Evolutionary conservation across 2,329 filamentous ascomycete genomes (phyloP), one percentile per base, ranked within the genome.

Genomic region (Colletotrichum graminicola): DNA sequence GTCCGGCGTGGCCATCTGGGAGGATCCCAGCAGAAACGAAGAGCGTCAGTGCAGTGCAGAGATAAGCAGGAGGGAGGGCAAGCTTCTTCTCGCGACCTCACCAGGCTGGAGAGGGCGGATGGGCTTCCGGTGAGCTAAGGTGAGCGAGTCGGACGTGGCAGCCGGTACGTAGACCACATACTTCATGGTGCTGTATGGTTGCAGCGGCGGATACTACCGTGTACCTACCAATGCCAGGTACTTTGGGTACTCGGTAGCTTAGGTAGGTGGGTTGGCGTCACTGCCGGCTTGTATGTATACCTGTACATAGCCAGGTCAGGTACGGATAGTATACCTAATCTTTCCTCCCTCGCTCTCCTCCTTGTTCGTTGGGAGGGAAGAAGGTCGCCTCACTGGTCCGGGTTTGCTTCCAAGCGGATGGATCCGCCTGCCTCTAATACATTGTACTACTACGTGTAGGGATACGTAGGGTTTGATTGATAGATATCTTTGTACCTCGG

Each of bases 101-200:
- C 60, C 43, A 36, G 36, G 60, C 57, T 64, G 66, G 45, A 32
- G 67, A 57, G 55, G 56, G 57, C 43, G 67, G 57, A 71, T 47
- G 51, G 29, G 62, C 51, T 67, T 71, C 68, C 68, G 68, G 68
- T 67, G 68, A 71, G 64, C 67, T 71, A 71, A 71, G 57, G 68
- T 71, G 39, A 49, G 47, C 47, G 18, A 43, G 41, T 39, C 23
- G 49, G 36, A 60, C 61, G 43, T 34, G 54, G 32, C 47, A 23
- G 21, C 18, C 51, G 56, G 59, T 67, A 71, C 45, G 65, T 63
- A 59, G 8, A 10, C 43, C 7, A 43, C 41, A 16, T 16, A 41
- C 39, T 16, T 26, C 18, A 7, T 10, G 43, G 18, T 45, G 10
- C 18, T n/a, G 47, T 49, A 14, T 23, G 8, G n/a, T 49, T 5